Evolutionary conservation across 2,329 filamentous ascomycete genomes (phyloP), one percentile per base, ranked within the genome.

Genomic region (Acephala macrosclerotiorum): DNA sequence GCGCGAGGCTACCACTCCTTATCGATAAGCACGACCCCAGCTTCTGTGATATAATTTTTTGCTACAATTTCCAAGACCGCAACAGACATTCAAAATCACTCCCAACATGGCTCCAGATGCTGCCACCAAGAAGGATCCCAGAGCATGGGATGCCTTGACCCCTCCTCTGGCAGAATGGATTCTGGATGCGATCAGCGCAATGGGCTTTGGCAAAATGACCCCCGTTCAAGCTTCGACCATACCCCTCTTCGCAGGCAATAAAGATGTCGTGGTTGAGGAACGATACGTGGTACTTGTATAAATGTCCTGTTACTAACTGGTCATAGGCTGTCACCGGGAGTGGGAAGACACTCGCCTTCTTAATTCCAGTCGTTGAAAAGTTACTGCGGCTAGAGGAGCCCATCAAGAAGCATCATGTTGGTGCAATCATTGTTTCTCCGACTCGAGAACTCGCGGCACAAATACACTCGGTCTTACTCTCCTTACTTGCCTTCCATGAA

Each of bases 171-270:
- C 91, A 66, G 85, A 90, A 87, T 98, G 94, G 93, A 88, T 96
- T 64, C 82, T 96, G 61, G 92, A 96, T 71, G 94, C 93, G 66
- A 89, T 96, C 58, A 84, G 89, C 58, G 88, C 89, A 70, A 95
- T 96, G 90, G 93, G 93, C 67, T 97, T 97, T 79, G 82, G 85
- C 69, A 90, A 91, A 77, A 94, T 96, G 85, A 97, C 94, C 3
- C 95, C 95, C 0, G 94, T 97, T n/a, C 95, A 98, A 80, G 93
- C 94, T 53, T 95, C 93, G 66, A 91, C 93, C 4, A 91, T 97
- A 71, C 93, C 94, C 14, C 86, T 97, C 60, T 96, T 97, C 76
- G 89, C 94, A 80, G 90, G 89, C 60, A 92, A 97, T 77, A 97
- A 96, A 75, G 94, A 97, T 78, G 92, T 97, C 4, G 94, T 97